These are phyloP conservation scores for Pichia insulana DNA, from an alignment of 805 yeast genomes.

Conservation along the genomic window DNA sequence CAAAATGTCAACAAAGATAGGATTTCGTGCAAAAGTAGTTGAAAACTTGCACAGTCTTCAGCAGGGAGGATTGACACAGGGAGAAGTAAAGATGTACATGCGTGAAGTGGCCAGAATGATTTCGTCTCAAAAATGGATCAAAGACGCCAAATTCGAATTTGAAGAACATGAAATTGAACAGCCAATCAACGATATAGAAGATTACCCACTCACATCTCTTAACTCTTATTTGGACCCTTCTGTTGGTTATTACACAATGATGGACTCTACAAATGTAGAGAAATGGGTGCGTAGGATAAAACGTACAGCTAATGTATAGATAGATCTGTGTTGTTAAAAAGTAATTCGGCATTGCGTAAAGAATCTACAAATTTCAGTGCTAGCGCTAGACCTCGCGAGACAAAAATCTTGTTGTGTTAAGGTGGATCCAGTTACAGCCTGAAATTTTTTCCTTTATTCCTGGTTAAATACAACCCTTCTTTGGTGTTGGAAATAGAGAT, in stretches of 20 bases:
- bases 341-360: too few relatives aligned
- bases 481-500: too few relatives aligned
- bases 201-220: slow-evolving; percentile 5
- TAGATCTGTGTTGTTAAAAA: too few relatives aligned
- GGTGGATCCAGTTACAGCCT: too few relatives aligned
- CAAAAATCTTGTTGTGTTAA: too few relatives aligned
- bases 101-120: slow-evolving; percentile 46
- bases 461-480: too few relatives aligned
- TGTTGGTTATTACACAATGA: slow-evolving; percentile 2
- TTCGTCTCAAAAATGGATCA: slow-evolving; percentile 53
- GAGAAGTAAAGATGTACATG: slow-evolving; percentile 46
- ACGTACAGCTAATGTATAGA: not conserved
- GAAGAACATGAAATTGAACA: slow-evolving; percentile 5
- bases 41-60: slow-evolving; percentile 45
- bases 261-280: not conserved
- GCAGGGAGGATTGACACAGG: slow-evolving; percentile 41
- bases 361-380: too few relatives aligned
- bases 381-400: too few relatives aligned
- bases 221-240: slow-evolving; percentile 7
- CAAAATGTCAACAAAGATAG: slow-evolving; percentile 36
- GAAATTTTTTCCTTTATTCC: too few relatives aligned
- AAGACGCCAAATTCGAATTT: slow-evolving; percentile 30
- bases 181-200: slow-evolving; percentile 5
- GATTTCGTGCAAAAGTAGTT: slow-evolving; percentile 39
- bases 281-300: slow-evolving; percentile 4